Evolutionary conservation across 331 rosid genomes (phyloP), one percentile per base, ranked within the genome.

Genomic region (Pyrus hybrid): DNA sequence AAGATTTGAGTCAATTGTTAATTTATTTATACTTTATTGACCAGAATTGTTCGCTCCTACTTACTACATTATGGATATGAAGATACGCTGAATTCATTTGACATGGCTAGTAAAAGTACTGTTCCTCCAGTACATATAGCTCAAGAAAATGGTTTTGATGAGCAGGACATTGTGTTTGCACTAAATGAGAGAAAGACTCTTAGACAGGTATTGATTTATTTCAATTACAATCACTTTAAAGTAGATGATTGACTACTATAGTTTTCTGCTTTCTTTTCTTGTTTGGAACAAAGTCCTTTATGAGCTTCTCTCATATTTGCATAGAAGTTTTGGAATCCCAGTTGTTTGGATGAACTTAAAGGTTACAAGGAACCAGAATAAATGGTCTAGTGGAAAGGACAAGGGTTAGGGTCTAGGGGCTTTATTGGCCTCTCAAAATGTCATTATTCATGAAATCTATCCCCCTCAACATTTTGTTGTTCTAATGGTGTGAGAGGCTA

Each of bases 11-110:
- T 79, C 30, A 33, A 41, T 28, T 57, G 26, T 26, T 23, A 6
- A 17, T 70, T 22, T 21, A 14, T 41, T 73, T 70, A 33, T 64
- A 61, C 47, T 71, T 83, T 56, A 68, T 26, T 80, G 32, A 62
- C 58, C 98, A 95, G 99, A 83, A 88, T 95, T 88, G 98, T 95
- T 14, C 97, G 99, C 56, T 89, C 98, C 77, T 95, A 91, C 87
- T 86, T 95, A 43, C 89, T 89, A 76, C 97, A 89, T 81, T 90
- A 92, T 83, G 99, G 99, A 43, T 95, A 92, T 61, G 99, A 91
- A 85, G 98, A 92, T 67, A 95, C 99, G 6, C 88, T 95, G 80
- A 71, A 79, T 81, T 87, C 97, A 28, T 90, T 95, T 86, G 99
- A 95, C 81, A 68, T 71, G 87, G 97, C 98, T 73, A 87, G 96